A percentile compares a stretch with the other conserved stretches of the same genome.
phyloP scores from a whole-genome alignment of 331 rosid genomes.

The Spiraea crenata region DNA sequence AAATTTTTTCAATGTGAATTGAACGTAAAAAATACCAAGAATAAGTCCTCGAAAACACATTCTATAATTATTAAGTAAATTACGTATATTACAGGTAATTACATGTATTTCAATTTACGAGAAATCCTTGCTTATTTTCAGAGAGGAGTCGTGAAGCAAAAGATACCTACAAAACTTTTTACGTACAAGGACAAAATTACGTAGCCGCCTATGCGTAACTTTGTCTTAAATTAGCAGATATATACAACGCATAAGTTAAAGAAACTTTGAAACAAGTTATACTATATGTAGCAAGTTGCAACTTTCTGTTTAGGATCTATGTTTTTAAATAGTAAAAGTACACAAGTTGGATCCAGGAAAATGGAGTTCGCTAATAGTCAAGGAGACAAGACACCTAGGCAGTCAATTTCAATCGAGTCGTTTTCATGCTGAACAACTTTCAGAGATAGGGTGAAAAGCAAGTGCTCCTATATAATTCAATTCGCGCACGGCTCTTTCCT shows the following conservation, averaged over 20 bases:
- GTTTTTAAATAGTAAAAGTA: neutral
- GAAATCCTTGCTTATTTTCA: too few relatives aligned
- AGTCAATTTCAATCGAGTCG: neutral
- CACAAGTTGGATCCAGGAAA: neutral
- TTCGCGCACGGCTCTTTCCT: slow-evolving; percentile 7
- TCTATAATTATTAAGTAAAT: too few relatives aligned
- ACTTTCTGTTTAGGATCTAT: neutral
- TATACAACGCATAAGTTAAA: neutral
- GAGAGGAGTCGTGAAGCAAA: too few relatives aligned
- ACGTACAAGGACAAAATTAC: too few relatives aligned
- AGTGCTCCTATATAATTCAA: slow-evolving; percentile 7
- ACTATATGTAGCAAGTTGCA: neutral
- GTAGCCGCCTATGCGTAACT: too few relatives aligned
- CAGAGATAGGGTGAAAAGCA: slow-evolving; percentile 13
- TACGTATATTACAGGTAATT: too few relatives aligned
- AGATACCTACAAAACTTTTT: too few relatives aligned
- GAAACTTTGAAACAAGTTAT: neutral
- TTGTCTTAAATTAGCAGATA: neutral
- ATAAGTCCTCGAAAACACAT: too few relatives aligned
- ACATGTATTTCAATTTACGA: too few relatives aligned
- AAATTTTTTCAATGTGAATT: too few relatives aligned
- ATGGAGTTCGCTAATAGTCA: neutral
- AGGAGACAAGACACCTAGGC: neutral
- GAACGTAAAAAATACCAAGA: too few relatives aligned
- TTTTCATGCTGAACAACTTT: slow-evolving; percentile 11